These are phyloP conservation scores for Fusarium sacchari DNA, from an alignment of 2,329 filamentous ascomycete species.

Conservation along the genomic window DNA sequence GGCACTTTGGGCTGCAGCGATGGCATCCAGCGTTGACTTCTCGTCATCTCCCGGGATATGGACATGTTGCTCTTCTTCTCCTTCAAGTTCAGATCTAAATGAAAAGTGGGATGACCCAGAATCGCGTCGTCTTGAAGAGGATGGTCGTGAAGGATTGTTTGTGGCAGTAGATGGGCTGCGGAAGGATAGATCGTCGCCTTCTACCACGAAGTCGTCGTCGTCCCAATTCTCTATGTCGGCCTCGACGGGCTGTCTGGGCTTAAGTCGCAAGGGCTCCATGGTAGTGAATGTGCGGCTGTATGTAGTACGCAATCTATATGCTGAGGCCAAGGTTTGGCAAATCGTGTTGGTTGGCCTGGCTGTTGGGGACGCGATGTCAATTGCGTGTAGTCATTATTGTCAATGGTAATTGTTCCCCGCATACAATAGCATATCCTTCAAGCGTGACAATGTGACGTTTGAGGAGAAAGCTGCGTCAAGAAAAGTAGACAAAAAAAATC, in stretches of 20 bases:
- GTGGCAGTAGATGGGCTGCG: conserved; percentile 60
- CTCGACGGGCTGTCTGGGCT: conserved; percentile 64
- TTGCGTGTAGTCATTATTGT: conserved; percentile 45
- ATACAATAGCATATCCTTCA: conserved; percentile 40
- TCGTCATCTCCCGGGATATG: conserved; percentile 87
- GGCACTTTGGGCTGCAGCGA: conserved; percentile 85
- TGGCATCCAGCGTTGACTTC: conserved; percentile 82
- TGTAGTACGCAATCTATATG: conserved; percentile 18
- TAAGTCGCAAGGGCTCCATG: conserved; percentile 67
- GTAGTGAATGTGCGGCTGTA: conserved; percentile 28
- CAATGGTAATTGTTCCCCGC: conserved; percentile 40
- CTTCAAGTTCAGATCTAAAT: conserved; percentile 83
- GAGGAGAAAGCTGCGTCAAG: not conserved
- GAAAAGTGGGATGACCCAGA: conserved; percentile 85
- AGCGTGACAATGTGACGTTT: conserved; percentile 7
- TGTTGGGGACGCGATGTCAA: conserved; percentile 40
- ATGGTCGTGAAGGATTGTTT: conserved; percentile 51
- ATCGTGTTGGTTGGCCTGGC: conserved; percentile 25
- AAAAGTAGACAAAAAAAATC: conserved; percentile 20
- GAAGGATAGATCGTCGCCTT: conserved; percentile 72
- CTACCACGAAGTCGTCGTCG: conserved; percentile 78
- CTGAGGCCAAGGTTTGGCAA: conserved; percentile 21
- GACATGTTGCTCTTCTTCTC: conserved; percentile 89
- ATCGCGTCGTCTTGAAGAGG: conserved; percentile 68
- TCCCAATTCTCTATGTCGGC: conserved; percentile 81